phyloP scores from a whole-genome alignment of 2,329 filamentous ascomycete species.

The Setomelanomma holmii region DNA sequence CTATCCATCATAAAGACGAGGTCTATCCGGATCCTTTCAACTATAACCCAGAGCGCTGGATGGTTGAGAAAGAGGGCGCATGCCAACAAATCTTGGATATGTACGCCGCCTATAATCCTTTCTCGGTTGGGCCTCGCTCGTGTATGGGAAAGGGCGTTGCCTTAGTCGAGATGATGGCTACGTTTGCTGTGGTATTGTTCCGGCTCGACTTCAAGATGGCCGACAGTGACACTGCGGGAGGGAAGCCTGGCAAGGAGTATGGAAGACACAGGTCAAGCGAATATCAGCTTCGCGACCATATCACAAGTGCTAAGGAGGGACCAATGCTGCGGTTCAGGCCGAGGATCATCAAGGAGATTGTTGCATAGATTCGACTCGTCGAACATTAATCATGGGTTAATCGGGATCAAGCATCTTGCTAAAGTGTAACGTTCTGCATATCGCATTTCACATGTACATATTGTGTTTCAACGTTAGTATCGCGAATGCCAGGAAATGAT shows the following conservation, averaged over 20 bases:
- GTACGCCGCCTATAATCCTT: constrained; percentile 66
- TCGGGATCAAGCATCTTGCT: no score
- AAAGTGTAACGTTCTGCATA: no score
- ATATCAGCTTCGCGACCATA: constrained; percentile 72
- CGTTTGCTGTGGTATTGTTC: constrained; percentile 65
- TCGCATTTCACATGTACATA: no score
- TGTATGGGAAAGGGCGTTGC: constrained; percentile 74
- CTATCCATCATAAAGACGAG: constrained; percentile 32
- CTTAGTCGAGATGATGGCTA: constrained; percentile 68
- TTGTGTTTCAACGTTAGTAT: no score
- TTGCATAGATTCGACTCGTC: no score
- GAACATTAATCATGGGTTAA: no score
- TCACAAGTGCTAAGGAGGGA: constrained; percentile 73
- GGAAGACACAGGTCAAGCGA: constrained; percentile 49
- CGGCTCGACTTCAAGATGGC: constrained; percentile 60
- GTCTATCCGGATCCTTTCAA: constrained; percentile 25
- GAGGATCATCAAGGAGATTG: constrained; percentile 1
- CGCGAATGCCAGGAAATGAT: no score
- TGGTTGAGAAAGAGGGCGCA: constrained; percentile 16
- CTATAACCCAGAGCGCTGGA: constrained; percentile 32
- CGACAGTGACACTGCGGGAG: constrained; percentile 10
- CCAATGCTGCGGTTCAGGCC: constrained; percentile 63
- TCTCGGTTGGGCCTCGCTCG: constrained; percentile 69
- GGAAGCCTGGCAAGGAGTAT: constrained; percentile 7
- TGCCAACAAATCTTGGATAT: constrained; percentile 7